Conservation (phyloP, 257 asterid species). For the Ilex asprella region DNA sequence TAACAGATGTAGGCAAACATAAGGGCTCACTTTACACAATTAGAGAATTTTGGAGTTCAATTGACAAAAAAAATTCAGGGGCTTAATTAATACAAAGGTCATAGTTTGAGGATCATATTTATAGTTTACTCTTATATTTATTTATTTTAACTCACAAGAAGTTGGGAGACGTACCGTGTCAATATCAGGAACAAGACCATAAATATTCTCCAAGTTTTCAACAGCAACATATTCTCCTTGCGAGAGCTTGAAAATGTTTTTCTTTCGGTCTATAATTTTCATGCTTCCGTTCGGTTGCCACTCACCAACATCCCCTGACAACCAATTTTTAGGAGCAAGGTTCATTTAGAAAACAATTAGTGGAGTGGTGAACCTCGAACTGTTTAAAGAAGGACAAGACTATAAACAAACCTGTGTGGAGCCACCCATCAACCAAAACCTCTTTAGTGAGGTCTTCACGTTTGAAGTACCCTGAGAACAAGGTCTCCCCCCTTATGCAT, state of each 20-base stretch:
- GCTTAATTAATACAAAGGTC: too few species aligned
- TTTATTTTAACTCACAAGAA: neutral
- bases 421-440: slow-evolving; percentile 85
- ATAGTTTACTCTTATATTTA: too few species aligned
- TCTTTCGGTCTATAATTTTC: slow-evolving; percentile 92
- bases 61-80: too few species aligned
- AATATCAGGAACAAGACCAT: slow-evolving; percentile 46
- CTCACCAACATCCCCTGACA: slow-evolving; percentile 85
- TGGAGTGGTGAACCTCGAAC: neutral
- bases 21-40: too few species aligned
- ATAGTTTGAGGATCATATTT: too few species aligned
- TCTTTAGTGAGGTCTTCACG: slow-evolving; percentile 89
- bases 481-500: slow-evolving; percentile 72
- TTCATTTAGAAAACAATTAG: too few species aligned
- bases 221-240: slow-evolving; percentile 99
- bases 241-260: slow-evolving; percentile 92
- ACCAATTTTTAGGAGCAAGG: slow-evolving; percentile 8
- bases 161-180: slow-evolving; percentile 54
- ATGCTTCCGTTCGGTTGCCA: slow-evolving; percentile 91
- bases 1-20: too few species aligned
- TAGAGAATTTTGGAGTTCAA: too few species aligned
- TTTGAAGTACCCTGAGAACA: slow-evolving; percentile 82
- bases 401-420: slow-evolving; percentile 70
- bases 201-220: slow-evolving; percentile 87
- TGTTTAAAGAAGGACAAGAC: neutral